Evolutionary conservation across 108 stramenopile genomes (phyloP).

Genomic region (Pseudonitzschia delicatissima): DNA sequence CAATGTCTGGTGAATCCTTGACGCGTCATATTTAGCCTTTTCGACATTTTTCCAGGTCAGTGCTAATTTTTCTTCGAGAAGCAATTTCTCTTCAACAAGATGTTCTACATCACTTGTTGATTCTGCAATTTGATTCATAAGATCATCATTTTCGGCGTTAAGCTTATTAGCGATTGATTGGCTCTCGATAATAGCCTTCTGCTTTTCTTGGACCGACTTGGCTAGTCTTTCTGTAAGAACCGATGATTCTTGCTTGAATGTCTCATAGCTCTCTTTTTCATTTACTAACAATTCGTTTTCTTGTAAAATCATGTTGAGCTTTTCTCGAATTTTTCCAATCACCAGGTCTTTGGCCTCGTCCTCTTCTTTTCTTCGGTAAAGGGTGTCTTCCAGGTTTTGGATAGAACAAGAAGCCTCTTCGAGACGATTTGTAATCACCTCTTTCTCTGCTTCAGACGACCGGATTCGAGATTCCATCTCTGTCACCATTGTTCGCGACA

Average conservation of each 20-base stretch:
- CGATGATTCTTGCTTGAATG: constrained; percentile 9
- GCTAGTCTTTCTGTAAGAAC: constrained; percentile 13
- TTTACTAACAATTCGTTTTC: background rate
- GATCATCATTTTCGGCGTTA: constrained; percentile 4
- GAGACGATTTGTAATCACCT: background rate
- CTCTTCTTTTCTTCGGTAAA: background rate
- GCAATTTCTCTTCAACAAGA: constrained; percentile 5
- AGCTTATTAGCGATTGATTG: constrained; percentile 1
- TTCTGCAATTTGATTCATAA: background rate
- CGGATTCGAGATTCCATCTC: constrained; percentile 13
- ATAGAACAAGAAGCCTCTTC: background rate
- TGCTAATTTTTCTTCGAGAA: constrained; percentile 7
- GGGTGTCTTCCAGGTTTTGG: constrained; percentile 8
- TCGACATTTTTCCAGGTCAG: constrained; percentile 2
- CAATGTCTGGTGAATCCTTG: background rate
- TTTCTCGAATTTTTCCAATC: background rate
- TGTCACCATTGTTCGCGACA: constrained; percentile 9
- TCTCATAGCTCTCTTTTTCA: constrained; percentile 6
- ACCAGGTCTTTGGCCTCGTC: background rate
- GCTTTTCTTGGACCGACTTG: constrained; percentile 12
- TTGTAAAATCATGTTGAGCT: background rate
- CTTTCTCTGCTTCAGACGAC: constrained; percentile 6
- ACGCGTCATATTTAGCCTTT: constrained; percentile 5
- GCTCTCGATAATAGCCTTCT: constrained; percentile 3
- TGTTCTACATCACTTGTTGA: constrained; percentile 4